phyloP scores from a whole-genome alignment of 2,329 filamentous ascomycete species.

The Plectosphaerella cucumerina region DNA sequence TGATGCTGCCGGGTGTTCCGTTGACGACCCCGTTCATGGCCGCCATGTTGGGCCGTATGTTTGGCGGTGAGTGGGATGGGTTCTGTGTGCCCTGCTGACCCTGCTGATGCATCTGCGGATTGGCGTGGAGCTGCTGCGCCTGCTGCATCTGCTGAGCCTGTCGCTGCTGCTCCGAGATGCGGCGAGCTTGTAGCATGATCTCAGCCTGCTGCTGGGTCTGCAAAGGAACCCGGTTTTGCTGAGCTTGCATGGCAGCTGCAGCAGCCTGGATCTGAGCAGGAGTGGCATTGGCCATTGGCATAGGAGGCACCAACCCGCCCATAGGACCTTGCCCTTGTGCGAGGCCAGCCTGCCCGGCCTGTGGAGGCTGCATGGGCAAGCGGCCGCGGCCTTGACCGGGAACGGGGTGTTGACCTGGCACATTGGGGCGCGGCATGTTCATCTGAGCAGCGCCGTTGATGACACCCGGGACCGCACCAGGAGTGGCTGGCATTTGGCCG shows the following conservation, averaged over 20 bases:
- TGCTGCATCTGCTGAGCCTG: conserved; percentile 43
- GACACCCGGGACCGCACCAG: conserved; percentile 18
- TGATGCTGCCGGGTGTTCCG: conserved; percentile 2
- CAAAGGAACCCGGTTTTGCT: conserved; percentile 58
- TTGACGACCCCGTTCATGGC: conserved; percentile 16
- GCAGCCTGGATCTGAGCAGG: conserved; percentile 66
- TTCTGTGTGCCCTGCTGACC: conserved; percentile 23
- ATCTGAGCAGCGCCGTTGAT: conserved; percentile 21
- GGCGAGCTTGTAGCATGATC: conserved; percentile 59
- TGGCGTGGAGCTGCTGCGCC: conserved; percentile 29
- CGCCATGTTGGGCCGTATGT: conserved; percentile 27
- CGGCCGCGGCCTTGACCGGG: conserved; percentile 44
- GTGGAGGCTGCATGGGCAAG: conserved; percentile 50
- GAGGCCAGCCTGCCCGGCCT: conserved; percentile 48
- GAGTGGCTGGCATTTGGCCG: conserved; percentile 39
- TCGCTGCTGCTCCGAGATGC: conserved; percentile 62
- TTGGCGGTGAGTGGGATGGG: conserved; percentile 31
- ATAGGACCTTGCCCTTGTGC: conserved; percentile 41
- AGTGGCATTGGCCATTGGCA: conserved; percentile 61
- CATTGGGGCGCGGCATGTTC: conserved; percentile 33
- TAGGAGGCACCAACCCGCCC: conserved; percentile 46
- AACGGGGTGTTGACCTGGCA: conserved; percentile 34
- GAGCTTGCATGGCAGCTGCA: conserved; percentile 40
- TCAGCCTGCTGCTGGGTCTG: conserved; percentile 45
- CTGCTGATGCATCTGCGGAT: conserved; percentile 20